Evolutionary conservation across 805 yeast genomes (phyloP), one percentile per base, ranked within the genome.

Genomic region (Ogataea angusta): DNA sequence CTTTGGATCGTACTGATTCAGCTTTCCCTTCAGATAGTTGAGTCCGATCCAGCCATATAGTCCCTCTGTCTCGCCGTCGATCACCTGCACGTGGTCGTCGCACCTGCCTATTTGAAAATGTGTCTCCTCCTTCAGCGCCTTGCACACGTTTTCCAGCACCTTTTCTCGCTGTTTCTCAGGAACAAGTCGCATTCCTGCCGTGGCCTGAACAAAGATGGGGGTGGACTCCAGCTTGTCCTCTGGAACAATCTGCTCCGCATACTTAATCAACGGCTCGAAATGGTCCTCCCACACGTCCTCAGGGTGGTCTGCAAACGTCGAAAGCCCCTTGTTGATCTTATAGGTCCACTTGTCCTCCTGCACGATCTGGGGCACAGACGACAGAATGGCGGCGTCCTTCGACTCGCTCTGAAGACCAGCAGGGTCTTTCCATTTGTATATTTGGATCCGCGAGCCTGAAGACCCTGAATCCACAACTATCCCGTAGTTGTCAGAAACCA

Each of bases 31-130:
- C 41, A 93, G 64, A 63, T 91, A 93, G 60, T 93, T 93, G 34
- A 93, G 68, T 0, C 91, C 93, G 22, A 93, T 62, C 99, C 99
- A 93, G 12, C 99, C 99, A 57, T 87, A 93, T 7, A 91, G 60
- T 1, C 98, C 99, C 66, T 93, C 99, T 1, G 89, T 78, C 52
- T 85, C 91, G 15, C 99, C 99, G 60, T 90, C 96, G 31, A 93
- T 93, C 28, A 87, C 82, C 53, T 85, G 81, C 8, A 93, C 80
- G 53, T 85, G 89, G 7, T 81, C 72, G 1, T 65, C 67, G 62
- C 98, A 91, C 34, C 73, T 69, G 0, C 74, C 68, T 1, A 82
- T 51, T 13, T 57, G 49, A 53, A 91, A 91, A 10, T 68, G 61
- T 3, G 88, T 70, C 30, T 82, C 68, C 13, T 70, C 59, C 40